These are phyloP conservation scores for Phaffia australis DNA, from an alignment of 768 basidiomycete species.

Conservation along the genomic window DNA sequence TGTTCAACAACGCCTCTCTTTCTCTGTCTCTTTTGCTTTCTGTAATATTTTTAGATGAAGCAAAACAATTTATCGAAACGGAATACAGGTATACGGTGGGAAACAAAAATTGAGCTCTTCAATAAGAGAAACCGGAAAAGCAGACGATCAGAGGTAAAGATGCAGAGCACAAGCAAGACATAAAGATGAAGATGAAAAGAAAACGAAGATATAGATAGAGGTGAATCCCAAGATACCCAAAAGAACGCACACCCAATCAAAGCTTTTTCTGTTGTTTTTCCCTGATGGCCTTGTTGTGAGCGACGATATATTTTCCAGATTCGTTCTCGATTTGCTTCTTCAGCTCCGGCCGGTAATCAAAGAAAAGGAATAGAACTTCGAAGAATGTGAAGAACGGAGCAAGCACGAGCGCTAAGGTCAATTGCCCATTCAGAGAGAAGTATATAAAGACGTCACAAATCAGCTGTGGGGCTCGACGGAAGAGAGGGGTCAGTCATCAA, in stretches of 20 bases:
- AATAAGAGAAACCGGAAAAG: too few species aligned
- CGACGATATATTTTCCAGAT: background rate
- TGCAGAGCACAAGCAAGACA: too few species aligned
- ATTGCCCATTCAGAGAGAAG: background rate
- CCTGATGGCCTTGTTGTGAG: background rate
- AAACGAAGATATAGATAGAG: too few species aligned
- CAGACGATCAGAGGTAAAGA: too few species aligned
- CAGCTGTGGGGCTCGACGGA: background rate
- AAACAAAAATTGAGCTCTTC: too few species aligned
- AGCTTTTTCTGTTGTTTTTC: background rate
- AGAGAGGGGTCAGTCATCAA: background rate
- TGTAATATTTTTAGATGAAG: too few species aligned
- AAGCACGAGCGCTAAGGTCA: slow-evolving; percentile 20
- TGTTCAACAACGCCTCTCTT: too few species aligned
- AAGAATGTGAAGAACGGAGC: slow-evolving; percentile 26
- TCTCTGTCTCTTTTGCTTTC: too few species aligned
- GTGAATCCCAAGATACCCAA: too few species aligned
- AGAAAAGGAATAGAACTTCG: slow-evolving; percentile 15
- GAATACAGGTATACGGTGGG: too few species aligned
- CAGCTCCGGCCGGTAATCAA: slow-evolving; percentile 10
- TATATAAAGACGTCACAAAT: background rate
- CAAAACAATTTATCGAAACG: too few species aligned
- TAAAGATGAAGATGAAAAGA: too few species aligned
- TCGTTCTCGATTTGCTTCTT: slow-evolving; percentile 15
- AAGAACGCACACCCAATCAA: background rate